Evolutionary conservation across 2,329 filamentous ascomycete genomes (phyloP), one percentile per base, ranked within the genome.

Genomic region (Amphichorda felina): DNA sequence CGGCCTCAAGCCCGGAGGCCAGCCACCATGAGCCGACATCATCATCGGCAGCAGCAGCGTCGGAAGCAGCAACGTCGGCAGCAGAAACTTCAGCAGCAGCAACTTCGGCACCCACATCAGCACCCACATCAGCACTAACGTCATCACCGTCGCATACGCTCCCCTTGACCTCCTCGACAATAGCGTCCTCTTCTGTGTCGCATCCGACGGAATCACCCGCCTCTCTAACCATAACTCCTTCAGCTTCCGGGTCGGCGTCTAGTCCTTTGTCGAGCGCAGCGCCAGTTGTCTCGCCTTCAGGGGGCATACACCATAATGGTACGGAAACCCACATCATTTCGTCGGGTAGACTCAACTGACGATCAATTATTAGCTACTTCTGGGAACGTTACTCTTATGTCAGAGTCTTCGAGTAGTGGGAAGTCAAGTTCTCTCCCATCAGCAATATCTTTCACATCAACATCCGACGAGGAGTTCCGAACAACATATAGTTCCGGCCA

Each of bases 1-100:
- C 43, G 38, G 45, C 42, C 30, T 40, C 48, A 14, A 40, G 41
- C 34, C 41, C 44, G 35, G 42, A 35, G 27, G 41, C 43, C 19
- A 49, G 43, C 37, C 42, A 44, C 36, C 33, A 48, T 46, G 40
- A 39, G 17, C 40, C 46, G 22, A 6, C 15, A 8, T 7, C 18
- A 9, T 19, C 7, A 5, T 14, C 31, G 13, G 4, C 31, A 5
- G 11, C 30, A 17, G 13, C 14, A 14, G 5, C 26, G 7, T 28
- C 26, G 6, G 26, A n/a, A 7, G 6, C 7, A 11, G 6, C 11
- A 14, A 28, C 26, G 11, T 28, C 26, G 26, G 26, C 26, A 5
- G 26, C 5, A 6, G 26, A 5, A 6, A 13, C 26, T n/a, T 28
- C 26, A 6, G 13, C 26, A 25, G 24, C 24, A 25, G 24, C 24